A percentile compares a stretch with the other conserved stretches of the same genome.
phyloP scores from a whole-genome alignment of 352 stramenopile species.

The Pythium dissimile region DNA sequence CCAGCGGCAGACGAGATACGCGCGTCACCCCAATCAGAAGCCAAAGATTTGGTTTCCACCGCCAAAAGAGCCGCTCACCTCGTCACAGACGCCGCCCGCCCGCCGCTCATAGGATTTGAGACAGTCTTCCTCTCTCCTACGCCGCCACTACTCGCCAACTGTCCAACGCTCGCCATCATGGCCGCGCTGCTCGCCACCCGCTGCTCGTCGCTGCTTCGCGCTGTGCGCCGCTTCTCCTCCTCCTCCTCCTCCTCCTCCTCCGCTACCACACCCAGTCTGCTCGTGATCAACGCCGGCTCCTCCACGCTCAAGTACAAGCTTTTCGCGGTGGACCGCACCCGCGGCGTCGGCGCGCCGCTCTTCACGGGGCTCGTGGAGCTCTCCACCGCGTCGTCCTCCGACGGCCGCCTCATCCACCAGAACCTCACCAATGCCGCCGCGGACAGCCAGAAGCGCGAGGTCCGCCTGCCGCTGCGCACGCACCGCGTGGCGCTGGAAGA shows the following conservation, averaged over 20 bases:
- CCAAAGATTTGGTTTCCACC: too few relatives aligned
- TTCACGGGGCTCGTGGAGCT: slow-evolving; percentile 80
- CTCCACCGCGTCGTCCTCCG: slow-evolving; percentile 50
- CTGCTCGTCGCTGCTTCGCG: too few relatives aligned
- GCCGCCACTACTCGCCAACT: too few relatives aligned
- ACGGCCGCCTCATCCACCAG: slow-evolving; percentile 70
- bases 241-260: not conserved
- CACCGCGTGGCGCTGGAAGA: slow-evolving; percentile 63
- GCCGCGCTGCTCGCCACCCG: too few relatives aligned
- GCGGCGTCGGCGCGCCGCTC: slow-evolving; percentile 43
- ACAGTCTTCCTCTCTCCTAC: too few relatives aligned
- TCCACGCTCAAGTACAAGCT: slow-evolving; percentile 88
- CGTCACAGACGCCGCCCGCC: too few relatives aligned
- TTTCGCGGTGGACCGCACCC: slow-evolving; percentile 37
- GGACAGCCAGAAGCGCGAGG: slow-evolving; percentile 46
- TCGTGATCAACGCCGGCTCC: slow-evolving; percentile 77
- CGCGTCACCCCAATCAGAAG: too few relatives aligned
- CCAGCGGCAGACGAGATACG: too few relatives aligned
- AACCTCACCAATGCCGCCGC: slow-evolving; percentile 30
- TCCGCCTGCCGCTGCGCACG: slow-evolving; percentile 43
- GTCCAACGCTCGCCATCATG: not conserved
- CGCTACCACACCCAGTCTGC: slow-evolving; percentile 22
- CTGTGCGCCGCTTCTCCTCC: not conserved
- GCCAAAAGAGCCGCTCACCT: too few relatives aligned
- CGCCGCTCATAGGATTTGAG: too few relatives aligned